Evolutionary conservation across 768 basidiomycete species (phyloP), one percentile per base, ranked within the genome.

Genomic region (Mycena olivaceomarginata): DNA sequence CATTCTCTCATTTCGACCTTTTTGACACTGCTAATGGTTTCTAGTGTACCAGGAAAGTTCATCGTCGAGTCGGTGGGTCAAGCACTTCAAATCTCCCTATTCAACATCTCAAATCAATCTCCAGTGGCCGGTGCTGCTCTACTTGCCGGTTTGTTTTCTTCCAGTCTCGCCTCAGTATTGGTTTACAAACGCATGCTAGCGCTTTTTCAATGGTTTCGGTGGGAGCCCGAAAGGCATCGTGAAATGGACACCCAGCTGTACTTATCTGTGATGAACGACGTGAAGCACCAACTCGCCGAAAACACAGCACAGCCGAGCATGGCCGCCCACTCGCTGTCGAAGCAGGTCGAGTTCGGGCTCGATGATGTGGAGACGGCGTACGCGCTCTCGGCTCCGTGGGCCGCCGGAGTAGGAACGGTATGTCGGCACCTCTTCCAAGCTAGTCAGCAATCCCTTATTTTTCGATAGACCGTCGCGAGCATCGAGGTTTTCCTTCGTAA

Each of bases 331-430:
- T 85, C 87, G 16, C 81, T 89, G 2, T 84, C 89, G 73, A 88
- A 87, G 45, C 86, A 88, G 70, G 71, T 76, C 12, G 84, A 88
- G 9, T 88, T 88, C 74, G 87, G 86, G 18, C 82, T 90, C n/a
- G 86, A 83, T 39, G 83, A 88, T 46, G 81, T 87, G 18, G 89
- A 89, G 77, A 86, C 86, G 74, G 88, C 89, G 0, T 90, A 88
- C 74, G 82, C 82, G 8, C 79, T 84, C 18, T 83, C 82, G 5
- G 82, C 84, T 4, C 85, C 85, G 2, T 85, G 82, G 64, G 72
- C 80, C 16, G 85, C 84, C 15, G 85, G 84, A 9, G 82, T 84
- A 0, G 81, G 80, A 11, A 84, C 83, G 7, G 85, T 85, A 13
- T 12, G 63, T 65, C 25, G 45, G 12, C n/a, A 13, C 18, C 16